Percentiles rank a stretch among this genome's conserved stretches.
These are phyloP conservation scores for Dendrocalamus latiflorus DNA, from an alignment of 202 grass and related monocot genomes.

Conservation along the genomic window DNA sequence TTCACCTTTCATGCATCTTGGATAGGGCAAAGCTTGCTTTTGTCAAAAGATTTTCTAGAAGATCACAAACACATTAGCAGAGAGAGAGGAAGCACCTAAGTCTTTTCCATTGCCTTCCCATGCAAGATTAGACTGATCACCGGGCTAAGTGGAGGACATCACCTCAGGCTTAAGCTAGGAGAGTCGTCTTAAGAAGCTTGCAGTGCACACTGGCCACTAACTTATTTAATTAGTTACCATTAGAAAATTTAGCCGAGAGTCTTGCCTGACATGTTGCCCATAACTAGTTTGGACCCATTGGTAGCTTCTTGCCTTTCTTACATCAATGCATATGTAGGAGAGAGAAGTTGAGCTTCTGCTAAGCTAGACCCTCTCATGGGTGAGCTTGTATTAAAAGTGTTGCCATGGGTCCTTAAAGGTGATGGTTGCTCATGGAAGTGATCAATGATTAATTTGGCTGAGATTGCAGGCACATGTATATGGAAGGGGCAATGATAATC, in stretches of 20 bases:
- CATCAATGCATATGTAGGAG: slow-evolving; percentile 28
- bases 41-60: slow-evolving; percentile 53
- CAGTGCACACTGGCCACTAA: slow-evolving; percentile 28
- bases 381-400: no score
- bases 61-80: neutral
- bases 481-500: no score
- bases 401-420: no score
- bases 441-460: no score
- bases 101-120: no score
- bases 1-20: slow-evolving; percentile 38
- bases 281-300: slow-evolving; percentile 40
- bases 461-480: no score
- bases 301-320: slow-evolving; percentile 16
- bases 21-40: slow-evolving; percentile 39
- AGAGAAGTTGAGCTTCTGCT: neutral
- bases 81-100: slow-evolving; percentile 10
- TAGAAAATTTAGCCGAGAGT: slow-evolving; percentile 25
- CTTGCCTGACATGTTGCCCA: slow-evolving; percentile 52
- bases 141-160: slow-evolving; percentile 12
- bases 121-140: no score
- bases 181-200: slow-evolving; percentile 22
- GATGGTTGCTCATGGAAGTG: no score
- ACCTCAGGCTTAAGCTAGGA: slow-evolving; percentile 21
- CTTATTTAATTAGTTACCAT: slow-evolving; percentile 16
- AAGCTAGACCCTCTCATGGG: no score